phyloP scores from a whole-genome alignment of 352 stramenopile species.

The Phytophthora podocarpi region DNA sequence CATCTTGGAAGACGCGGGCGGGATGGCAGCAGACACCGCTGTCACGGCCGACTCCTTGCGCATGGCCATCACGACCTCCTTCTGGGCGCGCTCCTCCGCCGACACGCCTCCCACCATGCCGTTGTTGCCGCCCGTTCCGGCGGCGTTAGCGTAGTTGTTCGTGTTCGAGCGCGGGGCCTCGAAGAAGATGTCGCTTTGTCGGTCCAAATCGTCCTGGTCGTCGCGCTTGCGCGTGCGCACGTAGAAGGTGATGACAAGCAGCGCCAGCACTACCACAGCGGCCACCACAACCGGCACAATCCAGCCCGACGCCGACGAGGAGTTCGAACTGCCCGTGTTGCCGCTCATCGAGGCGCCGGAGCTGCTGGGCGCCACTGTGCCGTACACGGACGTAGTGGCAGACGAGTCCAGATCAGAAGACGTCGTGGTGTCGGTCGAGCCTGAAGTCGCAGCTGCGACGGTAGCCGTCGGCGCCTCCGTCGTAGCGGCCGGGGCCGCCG shows the following conservation, averaged over 20 bases:
- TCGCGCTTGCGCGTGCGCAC: conserved; percentile 51
- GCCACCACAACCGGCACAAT: conserved; percentile 66
- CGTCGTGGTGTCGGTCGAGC: conserved; percentile 27
- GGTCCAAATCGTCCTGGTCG: conserved; percentile 55
- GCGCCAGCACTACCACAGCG: conserved; percentile 52
- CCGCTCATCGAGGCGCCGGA: conserved; percentile 20
- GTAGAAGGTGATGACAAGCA: conserved; percentile 67
- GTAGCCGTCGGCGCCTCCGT: conserved; percentile 18
- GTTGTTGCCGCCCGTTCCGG: conserved; percentile 19
- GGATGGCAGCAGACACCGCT: conserved; percentile 22
- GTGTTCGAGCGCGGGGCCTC: conserved; percentile 64
- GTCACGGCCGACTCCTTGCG: conserved; percentile 36
- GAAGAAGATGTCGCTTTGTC: conserved; percentile 68
- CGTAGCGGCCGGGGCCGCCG: conserved; percentile 9
- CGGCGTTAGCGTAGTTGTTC: conserved; percentile 41
- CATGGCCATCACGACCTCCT: conserved; percentile 33
- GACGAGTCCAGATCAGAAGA: conserved; percentile 43
- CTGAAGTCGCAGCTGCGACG: conserved; percentile 23
- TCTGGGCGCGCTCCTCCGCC: conserved; percentile 27
- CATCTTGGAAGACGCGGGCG: conserved; percentile 38
- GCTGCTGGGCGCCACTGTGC: conserved; percentile 43
- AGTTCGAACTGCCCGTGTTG: conserved; percentile 28
- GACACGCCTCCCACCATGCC: conserved; percentile 13
- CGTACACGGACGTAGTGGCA: conserved; percentile 52
- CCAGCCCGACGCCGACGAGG: conserved; percentile 44